Evolutionary conservation across 2,329 filamentous ascomycete genomes (phyloP), one percentile per base, ranked within the genome.

Genomic region (Orbilia oligospora): DNA sequence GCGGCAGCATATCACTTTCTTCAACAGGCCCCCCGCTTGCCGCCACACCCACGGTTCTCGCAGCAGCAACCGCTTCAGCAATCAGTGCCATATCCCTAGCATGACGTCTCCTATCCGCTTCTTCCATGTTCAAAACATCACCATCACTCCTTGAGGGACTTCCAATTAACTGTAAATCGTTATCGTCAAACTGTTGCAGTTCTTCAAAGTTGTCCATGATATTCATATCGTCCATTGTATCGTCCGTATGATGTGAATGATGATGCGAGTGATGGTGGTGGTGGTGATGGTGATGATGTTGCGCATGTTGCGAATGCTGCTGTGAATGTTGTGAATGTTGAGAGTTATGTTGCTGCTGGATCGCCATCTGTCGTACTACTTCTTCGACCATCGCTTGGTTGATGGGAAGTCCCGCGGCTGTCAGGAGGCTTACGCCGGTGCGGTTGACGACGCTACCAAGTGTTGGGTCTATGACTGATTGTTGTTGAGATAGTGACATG

Each of bases 331-430:
- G 77, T 12, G 46, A 24, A 16, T 49, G 46, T n/a, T 51, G 48
- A 3, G 38, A 41, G 12, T 41, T 41, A 41, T 63, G 78, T 24
- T 80, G 79, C 4, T 79, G 78, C 27, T 76, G 71, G 6, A 70
- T 65, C 14, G 76, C 55, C 5, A 69, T 55, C 10, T 80, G 75
- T 5, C 68, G 63, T 10, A 69, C 80, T 6, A 81, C 80, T 46
- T 81, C 80, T 44, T 81, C 81, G 63, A 81, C 80, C 69, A 82
- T 82, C 16, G 81, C 80, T 0, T 80, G 80, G 49, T 81, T 80
- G 44, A 82, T 78, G 10, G 63, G 53, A 18, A 78, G 49, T 2
- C 63, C 63, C 16, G 68, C 46, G 0, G 46, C 56, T 22, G 66
- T 33, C 0, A 72, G 53, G 22, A 68, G 38, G 38, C n/a, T 18